Evolutionary conservation across 2,329 filamentous ascomycete genomes (phyloP), one percentile per base, ranked within the genome.

Genomic region (Aspergillus ochraceus): DNA sequence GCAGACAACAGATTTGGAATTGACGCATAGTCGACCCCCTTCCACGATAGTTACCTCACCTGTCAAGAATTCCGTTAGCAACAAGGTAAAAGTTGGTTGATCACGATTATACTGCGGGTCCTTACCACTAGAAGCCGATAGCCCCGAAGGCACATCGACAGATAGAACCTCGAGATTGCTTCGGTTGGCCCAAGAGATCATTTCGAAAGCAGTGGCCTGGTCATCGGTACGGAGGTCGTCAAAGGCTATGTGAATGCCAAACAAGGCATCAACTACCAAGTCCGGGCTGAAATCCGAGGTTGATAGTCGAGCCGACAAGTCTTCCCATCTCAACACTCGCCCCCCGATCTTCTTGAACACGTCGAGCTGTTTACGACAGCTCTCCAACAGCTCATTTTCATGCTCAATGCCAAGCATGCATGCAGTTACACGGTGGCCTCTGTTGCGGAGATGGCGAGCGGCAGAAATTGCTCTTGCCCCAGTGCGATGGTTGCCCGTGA

Each of bases 401-500:
- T 91, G 87, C 72, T 97, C 92, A 60, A 94, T 87, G 0, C 92
- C 91, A 3, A 96, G 87, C 8, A 98, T 83, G 61, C 92, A 95
- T 6, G 97, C 83, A 50, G 96, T 85, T 42, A 96, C 88, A 58
- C 91, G 89, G 57, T 91, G 81, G 20, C 90, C 90, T 64, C 93
- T 90, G 71, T 93, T 94, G 54, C 91, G 87, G 9, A 98, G 84
- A 73, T 98, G 93, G 4, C 95, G 87, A 29, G 89, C 92, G 4
- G 92, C 92, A 14, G 92, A 90, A 55, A 98, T 83, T 3, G 92
- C 92, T 60, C 94, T 85, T 42, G 91, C 88, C 45, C 94, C 93
- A 0, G 89, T 92, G 66, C 92, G 92, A 75, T 97, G 94, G 74
- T 97, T 98, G n/a, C 95, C 94, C 0, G 91, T 93, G n/a, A 98